Percentiles rank a stretch among this genome's conserved stretches.
Conservation (phyloP, 2,329 filamentous ascomycete species). For the Fusarium humuli region DNA sequence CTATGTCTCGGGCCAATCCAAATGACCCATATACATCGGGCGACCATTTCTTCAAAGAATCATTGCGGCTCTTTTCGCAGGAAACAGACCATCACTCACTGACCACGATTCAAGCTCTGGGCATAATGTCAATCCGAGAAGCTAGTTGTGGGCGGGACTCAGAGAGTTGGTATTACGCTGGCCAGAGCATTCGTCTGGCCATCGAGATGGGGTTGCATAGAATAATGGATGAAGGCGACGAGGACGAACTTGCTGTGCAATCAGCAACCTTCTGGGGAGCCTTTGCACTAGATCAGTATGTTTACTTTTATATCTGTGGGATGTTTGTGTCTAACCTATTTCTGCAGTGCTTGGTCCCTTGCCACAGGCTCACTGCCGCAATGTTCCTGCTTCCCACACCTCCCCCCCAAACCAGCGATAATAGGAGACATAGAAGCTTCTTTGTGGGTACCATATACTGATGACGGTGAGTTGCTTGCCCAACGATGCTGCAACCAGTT, state of each 20-base stretch:
- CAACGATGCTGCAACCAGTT: neutral
- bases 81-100: conserved; percentile 70
- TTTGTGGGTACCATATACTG: conserved; percentile 69
- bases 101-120: conserved; percentile 79
- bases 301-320: conserved; percentile 12
- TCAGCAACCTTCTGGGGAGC: conserved; percentile 72
- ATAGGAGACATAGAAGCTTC: conserved; percentile 71
- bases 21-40: conserved; percentile 73
- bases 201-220: conserved; percentile 78
- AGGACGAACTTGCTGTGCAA: conserved; percentile 69
- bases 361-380: conserved; percentile 71
- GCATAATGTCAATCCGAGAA: conserved; percentile 81
- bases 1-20: conserved; percentile 71
- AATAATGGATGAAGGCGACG: conserved; percentile 59
- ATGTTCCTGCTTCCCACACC: conserved; percentile 66
- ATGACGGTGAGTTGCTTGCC: conserved; percentile 62
- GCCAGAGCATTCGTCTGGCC: conserved; percentile 77
- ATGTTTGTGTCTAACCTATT: conserved; percentile 34
- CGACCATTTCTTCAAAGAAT: conserved; percentile 80
- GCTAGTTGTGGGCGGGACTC: conserved; percentile 78
- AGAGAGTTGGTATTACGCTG: conserved; percentile 78
- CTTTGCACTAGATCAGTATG: conserved; percentile 73
- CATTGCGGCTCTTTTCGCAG: conserved; percentile 68
- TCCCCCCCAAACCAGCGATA: conserved; percentile 70
- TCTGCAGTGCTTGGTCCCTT: conserved; percentile 70